phyloP scores from a whole-genome alignment of 2,329 filamentous ascomycete species.

The Nigrospora oryzae region DNA sequence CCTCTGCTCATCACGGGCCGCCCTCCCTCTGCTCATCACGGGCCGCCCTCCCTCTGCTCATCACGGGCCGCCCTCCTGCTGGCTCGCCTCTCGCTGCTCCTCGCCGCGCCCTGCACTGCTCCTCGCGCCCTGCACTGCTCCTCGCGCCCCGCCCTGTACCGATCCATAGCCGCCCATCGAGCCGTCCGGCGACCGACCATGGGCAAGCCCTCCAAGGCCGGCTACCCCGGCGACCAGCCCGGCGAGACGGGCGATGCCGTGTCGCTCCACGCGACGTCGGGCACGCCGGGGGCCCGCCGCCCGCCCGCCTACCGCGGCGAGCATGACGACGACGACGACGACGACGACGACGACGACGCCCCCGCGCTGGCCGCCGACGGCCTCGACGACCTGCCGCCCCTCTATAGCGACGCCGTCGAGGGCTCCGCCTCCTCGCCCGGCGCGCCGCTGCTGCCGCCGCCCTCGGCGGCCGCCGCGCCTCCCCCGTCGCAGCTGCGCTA shows the following conservation, averaged over 20 bases:
- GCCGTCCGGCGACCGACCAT: slow-evolving; percentile 5
- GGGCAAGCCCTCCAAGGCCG: slow-evolving; percentile 13
- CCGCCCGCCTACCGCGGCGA: slow-evolving; percentile 3
- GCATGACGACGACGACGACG: slow-evolving; percentile 12
- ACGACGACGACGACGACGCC: slow-evolving; percentile 13
- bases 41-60: no score
- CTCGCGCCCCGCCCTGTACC: no score
- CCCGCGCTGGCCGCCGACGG: slow-evolving; percentile 17
- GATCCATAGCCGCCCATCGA: no score
- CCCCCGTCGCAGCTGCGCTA: not conserved
- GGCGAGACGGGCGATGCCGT: slow-evolving; percentile 11
- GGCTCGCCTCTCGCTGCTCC: no score
- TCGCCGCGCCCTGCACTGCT: no score
- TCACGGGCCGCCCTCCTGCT: no score
- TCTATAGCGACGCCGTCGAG: slow-evolving; percentile 15
- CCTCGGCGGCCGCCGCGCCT: not conserved
- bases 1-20: no score
- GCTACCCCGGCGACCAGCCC: slow-evolving; percentile 2
- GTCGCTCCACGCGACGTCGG: slow-evolving; percentile 17
- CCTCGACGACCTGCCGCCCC: slow-evolving; percentile 18
- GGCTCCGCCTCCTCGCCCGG: slow-evolving; percentile 3
- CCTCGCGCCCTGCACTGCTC: no score
- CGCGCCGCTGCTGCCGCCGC: not conserved
- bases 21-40: no score
- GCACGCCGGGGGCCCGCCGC: slow-evolving; percentile 8